Base-by-base conservation (phyloP, 1,284 basidiomycete genomes). In the Ceraceosorus guamensis region DNA sequence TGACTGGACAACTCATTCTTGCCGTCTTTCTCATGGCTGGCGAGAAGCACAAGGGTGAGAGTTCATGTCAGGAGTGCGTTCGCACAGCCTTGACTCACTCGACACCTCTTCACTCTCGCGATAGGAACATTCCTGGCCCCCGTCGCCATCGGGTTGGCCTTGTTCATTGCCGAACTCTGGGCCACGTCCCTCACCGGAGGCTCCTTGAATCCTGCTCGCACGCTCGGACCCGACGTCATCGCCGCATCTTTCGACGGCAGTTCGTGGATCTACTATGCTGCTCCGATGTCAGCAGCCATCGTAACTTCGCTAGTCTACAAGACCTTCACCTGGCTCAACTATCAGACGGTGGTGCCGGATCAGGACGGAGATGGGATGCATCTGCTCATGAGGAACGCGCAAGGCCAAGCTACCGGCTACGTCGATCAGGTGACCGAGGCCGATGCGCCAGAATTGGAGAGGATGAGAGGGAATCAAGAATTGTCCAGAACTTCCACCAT, bases 71-170 rank as follows among this genome's bases (percentile, higher is more conserved):
- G 37, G 37, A 41, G n/a, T 41, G 37, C n/a, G 37, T 8, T n/a
- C 37, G n/a, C 37, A 41, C 8, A 8, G 37, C 37, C 8, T 41
- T 41, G 8, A n/a, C 37, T n/a, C 37, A 41, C n/a, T n/a, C n/a
- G 8, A 41, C 37, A 41, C 37, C 37, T 8, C 8, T 41, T 41
- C 37, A 41, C 37, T 8, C n/a, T n/a, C n/a, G n/a, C n/a, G n/a
- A 78, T 79, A 31, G 79, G 82, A 0, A 88, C 86, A 0, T 85
- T 85, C 1, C 83, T 88, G 59, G 86, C 87, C 24, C 87, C 87
- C 3, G 76, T 88, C 59, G 84, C 85, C 4, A 85, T 88, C 54
- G 87, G 60, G 6, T 47, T 62, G 3, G 49, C 53, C 31, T 48
- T 62, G 34, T 62, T 62, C 48, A 52, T 60, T 13, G 57, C 57